phyloP scores from a whole-genome alignment of 139 green algal species.

The Chlamydomonas incerta region DNA sequence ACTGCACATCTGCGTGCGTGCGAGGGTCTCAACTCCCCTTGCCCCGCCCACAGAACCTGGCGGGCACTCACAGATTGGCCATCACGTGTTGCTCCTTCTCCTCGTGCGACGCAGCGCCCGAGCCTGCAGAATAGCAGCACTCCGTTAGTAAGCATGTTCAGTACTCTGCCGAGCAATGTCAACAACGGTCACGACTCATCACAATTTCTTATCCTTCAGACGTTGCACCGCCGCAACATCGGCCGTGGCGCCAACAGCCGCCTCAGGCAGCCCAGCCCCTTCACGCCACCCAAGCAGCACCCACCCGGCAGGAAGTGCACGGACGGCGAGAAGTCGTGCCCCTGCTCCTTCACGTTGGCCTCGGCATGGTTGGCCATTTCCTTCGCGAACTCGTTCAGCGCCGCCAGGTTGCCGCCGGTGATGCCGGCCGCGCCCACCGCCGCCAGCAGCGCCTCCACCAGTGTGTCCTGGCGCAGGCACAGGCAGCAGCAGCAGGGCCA shows the following conservation, averaged over 20 bases:
- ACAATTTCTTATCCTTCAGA: no score
- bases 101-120: conserved; percentile 8
- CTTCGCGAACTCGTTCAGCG: conserved; percentile 3
- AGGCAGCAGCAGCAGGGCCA: no score
- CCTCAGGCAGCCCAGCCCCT: no score
- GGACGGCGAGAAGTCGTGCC: conserved; percentile 31
- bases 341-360: conserved; percentile 27
- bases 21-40: no score
- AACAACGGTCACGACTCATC: neutral
- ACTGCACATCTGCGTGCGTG: no score
- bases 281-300: no score
- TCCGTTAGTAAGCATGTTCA: neutral
- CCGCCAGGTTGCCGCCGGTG: neutral
- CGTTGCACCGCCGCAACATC: no score
- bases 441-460: neutral
- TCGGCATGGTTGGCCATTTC: neutral
- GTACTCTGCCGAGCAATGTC: neutral
- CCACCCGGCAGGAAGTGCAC: conserved; percentile 53
- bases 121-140: neutral
- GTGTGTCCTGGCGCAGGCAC: conserved; percentile 9
- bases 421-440: neutral
- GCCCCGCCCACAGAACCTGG: no score
- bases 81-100: conserved; percentile 35
- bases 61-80: no score
- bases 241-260: neutral